Evolutionary conservation across 1,284 basidiomycete species (phyloP).

Genomic region (Porphyrellus sp.): DNA sequence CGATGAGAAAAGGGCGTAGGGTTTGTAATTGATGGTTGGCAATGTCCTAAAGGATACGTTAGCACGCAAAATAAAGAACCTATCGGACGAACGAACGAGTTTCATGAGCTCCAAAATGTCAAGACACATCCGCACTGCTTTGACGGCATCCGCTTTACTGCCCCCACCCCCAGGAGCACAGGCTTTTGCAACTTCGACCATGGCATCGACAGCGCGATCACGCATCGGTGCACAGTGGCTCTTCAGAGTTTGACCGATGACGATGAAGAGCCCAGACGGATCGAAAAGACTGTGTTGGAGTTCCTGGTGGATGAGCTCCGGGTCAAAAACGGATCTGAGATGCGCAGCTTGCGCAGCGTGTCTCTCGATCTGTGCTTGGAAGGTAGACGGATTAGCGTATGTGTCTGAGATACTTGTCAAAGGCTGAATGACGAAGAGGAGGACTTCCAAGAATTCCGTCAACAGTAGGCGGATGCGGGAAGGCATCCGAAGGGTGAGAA

Average conservation of each 20-base stretch:
- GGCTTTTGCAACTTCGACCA: constrained; percentile 68
- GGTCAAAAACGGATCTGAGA: constrained; percentile 65
- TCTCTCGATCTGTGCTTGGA: constrained; percentile 54
- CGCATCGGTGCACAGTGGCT: constrained; percentile 92
- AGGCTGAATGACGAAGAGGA: constrained; percentile 80
- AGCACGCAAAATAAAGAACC: constrained; percentile 14
- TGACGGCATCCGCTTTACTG: constrained; percentile 64
- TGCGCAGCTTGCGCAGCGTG: constrained; percentile 56
- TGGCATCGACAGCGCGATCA: constrained; percentile 78
- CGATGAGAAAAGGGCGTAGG: constrained; percentile 80
- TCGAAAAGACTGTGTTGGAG: constrained; percentile 78
- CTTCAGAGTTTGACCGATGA: constrained; percentile 81
- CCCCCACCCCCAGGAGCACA: constrained; percentile 54
- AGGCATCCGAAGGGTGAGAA: constrained; percentile 63
- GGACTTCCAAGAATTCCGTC: constrained; percentile 76
- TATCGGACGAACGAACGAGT: constrained; percentile 56
- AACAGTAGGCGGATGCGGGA: constrained; percentile 75
- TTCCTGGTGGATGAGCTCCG: constrained; percentile 77
- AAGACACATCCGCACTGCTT: constrained; percentile 80
- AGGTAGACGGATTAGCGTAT: constrained; percentile 50
- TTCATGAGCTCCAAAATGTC: constrained; percentile 95
- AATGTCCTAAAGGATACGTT: constrained; percentile 64
- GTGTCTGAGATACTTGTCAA: constrained; percentile 52
- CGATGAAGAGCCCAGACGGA: constrained; percentile 74
- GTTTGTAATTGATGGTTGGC: constrained; percentile 93